A percentile compares a stretch with the other conserved stretches of the same genome.
Evolutionary conservation across 176 grass and related monocot species (phyloP).

Genomic region (Dendrocalamus sinicus): DNA sequence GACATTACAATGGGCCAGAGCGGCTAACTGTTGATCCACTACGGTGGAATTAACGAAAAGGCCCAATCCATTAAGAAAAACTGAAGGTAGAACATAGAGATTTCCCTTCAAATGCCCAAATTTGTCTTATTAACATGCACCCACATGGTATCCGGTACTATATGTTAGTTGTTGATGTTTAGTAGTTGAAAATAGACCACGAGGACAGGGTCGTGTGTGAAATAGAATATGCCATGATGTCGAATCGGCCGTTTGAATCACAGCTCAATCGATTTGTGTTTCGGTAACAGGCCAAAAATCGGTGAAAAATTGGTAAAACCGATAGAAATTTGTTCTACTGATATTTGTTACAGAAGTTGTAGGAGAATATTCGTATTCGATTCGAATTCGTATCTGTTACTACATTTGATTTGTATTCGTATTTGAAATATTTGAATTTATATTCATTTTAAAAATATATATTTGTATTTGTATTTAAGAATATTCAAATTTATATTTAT

Average conservation of each 20-base stretch:
- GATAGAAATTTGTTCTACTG: no score
- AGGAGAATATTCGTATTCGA: no score
- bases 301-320: no score
- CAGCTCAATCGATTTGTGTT: no score
- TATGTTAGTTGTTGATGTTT: neutral
- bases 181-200: neutral
- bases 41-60: neutral
- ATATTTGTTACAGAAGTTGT: no score
- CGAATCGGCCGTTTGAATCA: neutral
- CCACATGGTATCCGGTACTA: neutral
- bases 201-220: neutral
- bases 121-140: neutral
- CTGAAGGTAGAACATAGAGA: neutral
- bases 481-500: no score
- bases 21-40: neutral
- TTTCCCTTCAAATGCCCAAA: neutral
- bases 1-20: neutral
- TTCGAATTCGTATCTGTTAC: no score
- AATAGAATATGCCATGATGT: neutral
- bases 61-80: constrained; percentile 9
- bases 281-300: no score
- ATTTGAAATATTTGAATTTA: no score
- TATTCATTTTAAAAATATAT: no score
- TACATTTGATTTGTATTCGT: no score
- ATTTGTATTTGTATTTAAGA: no score